Percentiles rank a stretch among this genome's conserved stretches.
These are phyloP conservation scores for Malassezia psittaci DNA, from an alignment of 1,284 basidiomycete genomes.

Conservation along the genomic window DNA sequence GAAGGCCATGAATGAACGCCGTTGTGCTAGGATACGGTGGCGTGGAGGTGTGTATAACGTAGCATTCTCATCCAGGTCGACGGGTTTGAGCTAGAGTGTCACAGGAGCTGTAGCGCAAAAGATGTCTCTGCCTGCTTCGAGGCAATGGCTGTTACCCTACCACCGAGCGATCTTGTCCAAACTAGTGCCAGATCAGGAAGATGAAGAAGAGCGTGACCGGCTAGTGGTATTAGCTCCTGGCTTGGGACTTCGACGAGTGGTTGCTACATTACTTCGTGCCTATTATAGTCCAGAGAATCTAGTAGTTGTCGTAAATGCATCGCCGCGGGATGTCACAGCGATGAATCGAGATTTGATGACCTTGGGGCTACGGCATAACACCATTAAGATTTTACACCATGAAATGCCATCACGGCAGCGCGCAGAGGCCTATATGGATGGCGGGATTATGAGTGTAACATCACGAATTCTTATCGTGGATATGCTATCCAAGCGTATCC, in stretches of 20 bases:
- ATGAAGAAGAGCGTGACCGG: conserved; percentile 52
- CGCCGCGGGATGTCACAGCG: conserved; percentile 71
- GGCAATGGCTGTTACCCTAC: conserved; percentile 33
- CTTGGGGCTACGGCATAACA: conserved; percentile 78
- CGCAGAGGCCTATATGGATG: conserved; percentile 33
- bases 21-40: too few species aligned
- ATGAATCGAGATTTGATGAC: conserved; percentile 86
- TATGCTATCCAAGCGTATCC: conserved; percentile 75
- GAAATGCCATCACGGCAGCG: conserved; percentile 67
- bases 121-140: conserved; percentile 5
- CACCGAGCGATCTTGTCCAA: conserved; percentile 35
- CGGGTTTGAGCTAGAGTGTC: neutral
- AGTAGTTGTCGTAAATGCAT: conserved; percentile 71
- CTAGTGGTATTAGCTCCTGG: conserved; percentile 38
- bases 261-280: conserved; percentile 54
- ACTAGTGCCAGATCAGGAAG: conserved; percentile 31
- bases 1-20: too few species aligned
- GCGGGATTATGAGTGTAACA: conserved; percentile 74
- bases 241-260: conserved; percentile 36
- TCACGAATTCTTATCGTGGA: conserved; percentile 90
- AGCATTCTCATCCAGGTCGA: too few species aligned
- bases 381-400: conserved; percentile 70
- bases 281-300: conserved; percentile 80
- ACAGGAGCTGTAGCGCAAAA: neutral
- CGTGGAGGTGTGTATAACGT: too few species aligned